Percentiles rank a stretch among this genome's conserved stretches.
Conservation (phyloP, 2,329 filamentous ascomycete genomes). For the Botrytis hyacinthi region DNA sequence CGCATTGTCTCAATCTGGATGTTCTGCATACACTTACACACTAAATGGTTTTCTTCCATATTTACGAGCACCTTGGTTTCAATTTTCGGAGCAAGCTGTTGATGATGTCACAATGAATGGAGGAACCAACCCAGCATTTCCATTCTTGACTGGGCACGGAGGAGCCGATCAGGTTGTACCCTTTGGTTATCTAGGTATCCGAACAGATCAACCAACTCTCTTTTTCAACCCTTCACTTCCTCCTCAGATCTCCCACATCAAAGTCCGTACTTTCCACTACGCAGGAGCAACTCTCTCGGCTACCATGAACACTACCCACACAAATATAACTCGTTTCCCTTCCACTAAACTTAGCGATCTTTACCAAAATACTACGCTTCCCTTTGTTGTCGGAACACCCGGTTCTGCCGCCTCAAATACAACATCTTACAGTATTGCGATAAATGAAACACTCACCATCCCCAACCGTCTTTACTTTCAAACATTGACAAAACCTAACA, state of each 20-base stretch:
- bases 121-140: slow-evolving; percentile 41
- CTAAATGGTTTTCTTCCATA: slow-evolving; percentile 64
- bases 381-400: slow-evolving; percentile 54
- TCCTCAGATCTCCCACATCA: slow-evolving; percentile 57
- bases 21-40: slow-evolving; percentile 66
- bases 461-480: slow-evolving; percentile 57
- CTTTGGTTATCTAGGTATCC: slow-evolving; percentile 65
- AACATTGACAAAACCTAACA: slow-evolving; percentile 53
- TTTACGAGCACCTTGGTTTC: slow-evolving; percentile 63
- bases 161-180: slow-evolving; percentile 66
- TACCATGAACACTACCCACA: slow-evolving; percentile 62
- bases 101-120: slow-evolving; percentile 61
- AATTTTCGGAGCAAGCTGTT: slow-evolving; percentile 66
- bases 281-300: slow-evolving; percentile 63
- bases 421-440: slow-evolving; percentile 47
- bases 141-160: slow-evolving; percentile 69
- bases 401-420: slow-evolving; percentile 42
- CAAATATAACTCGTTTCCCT: slow-evolving; percentile 54
- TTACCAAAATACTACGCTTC: slow-evolving; percentile 55
- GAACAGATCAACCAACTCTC: slow-evolving; percentile 57
- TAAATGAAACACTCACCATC: slow-evolving; percentile 52
- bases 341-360: slow-evolving; percentile 53
- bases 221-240: slow-evolving; percentile 62
- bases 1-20: slow-evolving; percentile 62
- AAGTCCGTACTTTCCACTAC: slow-evolving; percentile 64